phyloP scores from a whole-genome alignment of 78 protist species.

The Dictyostelium brefeldianum region DNA sequence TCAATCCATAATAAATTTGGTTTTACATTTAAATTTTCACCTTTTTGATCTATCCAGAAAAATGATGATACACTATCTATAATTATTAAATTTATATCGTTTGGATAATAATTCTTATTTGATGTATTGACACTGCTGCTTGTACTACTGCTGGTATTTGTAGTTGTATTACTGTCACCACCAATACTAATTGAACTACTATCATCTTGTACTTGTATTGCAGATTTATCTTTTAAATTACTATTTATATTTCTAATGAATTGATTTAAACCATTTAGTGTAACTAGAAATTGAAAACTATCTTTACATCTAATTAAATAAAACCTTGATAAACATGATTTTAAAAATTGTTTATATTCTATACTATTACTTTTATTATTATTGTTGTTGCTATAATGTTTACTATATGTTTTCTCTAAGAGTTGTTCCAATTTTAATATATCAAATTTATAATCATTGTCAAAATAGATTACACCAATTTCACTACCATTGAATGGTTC shows the following conservation, averaged over 20 bases:
- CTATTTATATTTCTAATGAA: constrained; percentile 17
- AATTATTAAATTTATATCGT: constrained; percentile 32
- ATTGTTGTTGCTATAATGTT: background rate
- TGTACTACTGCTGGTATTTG: background rate
- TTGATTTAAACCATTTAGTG: background rate
- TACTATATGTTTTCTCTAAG: background rate
- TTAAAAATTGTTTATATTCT: background rate
- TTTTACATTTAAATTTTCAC: constrained; percentile 14
- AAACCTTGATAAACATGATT: constrained; percentile 25
- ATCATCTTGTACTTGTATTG: background rate
- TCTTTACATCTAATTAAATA: constrained; percentile 22
- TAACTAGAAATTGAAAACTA: constrained; percentile 44
- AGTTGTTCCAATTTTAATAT: background rate
- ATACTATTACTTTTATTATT: background rate
- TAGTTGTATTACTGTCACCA: background rate
- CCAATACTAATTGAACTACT: background rate
- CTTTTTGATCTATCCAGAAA: constrained; percentile 69
- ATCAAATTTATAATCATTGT: constrained; percentile 74
- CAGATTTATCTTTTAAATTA: background rate
- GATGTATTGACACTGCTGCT: constrained; percentile 37
- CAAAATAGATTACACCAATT: constrained; percentile 65
- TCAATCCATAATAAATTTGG: constrained; percentile 32
- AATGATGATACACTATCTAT: constrained; percentile 63
- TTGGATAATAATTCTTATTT: background rate
- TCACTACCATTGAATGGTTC: constrained; percentile 37